Conservation (phyloP, 2,329 filamentous ascomycete genomes). For the Clonostachys chloroleuca region DNA sequence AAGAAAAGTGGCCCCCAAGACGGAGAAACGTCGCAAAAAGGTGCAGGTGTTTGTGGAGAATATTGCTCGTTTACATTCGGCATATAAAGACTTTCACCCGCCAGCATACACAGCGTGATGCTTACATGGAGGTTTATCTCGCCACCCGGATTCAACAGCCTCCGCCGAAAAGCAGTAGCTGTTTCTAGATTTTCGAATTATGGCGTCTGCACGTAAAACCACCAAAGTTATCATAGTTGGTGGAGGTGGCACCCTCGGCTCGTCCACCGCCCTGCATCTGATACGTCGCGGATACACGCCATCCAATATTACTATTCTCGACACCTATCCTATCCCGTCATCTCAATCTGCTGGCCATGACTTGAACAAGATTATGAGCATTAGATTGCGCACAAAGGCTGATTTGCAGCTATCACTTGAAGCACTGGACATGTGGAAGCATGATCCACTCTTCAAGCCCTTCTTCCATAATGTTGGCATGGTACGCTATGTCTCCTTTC, state of each 20-base stretch:
- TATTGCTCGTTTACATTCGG: too few relatives aligned
- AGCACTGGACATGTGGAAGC: constrained; percentile 30
- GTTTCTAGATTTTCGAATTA: constrained; percentile 1
- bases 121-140: too few relatives aligned
- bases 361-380: constrained; percentile 40
- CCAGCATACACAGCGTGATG: too few relatives aligned
- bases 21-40: too few relatives aligned
- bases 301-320: constrained; percentile 37
- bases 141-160: too few relatives aligned
- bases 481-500: constrained; percentile 12
- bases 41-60: too few relatives aligned
- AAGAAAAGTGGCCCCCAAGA: too few relatives aligned
- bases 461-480: constrained; percentile 38
- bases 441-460: constrained; percentile 34
- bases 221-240: constrained; percentile 32
- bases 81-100: too few relatives aligned
- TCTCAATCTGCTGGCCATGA: constrained; percentile 40
- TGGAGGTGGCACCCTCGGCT: constrained; percentile 41
- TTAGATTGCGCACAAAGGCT: constrained; percentile 21
- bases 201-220: constrained; percentile 12
- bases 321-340: constrained; percentile 38
- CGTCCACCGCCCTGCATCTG: constrained; percentile 41
- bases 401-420: constrained; percentile 23
- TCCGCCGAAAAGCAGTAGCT: too few relatives aligned
- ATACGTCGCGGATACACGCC: constrained; percentile 32